Base-by-base conservation (phyloP, 73 alveolate species). In the Symbiodinium natans region DNA sequence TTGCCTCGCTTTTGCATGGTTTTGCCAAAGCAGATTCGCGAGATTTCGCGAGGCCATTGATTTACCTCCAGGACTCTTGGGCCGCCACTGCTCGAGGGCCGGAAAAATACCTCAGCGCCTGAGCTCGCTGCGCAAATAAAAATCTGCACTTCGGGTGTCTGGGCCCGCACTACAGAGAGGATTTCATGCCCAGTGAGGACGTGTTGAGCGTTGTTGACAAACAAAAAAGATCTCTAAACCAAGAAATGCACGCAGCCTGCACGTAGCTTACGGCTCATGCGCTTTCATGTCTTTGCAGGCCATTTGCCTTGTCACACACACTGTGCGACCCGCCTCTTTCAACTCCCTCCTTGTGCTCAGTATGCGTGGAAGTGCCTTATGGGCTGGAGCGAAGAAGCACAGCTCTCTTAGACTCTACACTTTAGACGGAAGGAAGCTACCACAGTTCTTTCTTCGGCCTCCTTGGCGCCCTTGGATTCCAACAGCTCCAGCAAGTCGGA, bases 21-120 rank as follows among this genome's bases (percentile, higher is more conserved):
- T n/a, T n/a, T n/a, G n/a, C n/a, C n/a, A n/a, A n/a, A n/a, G n/a
- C n/a, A n/a, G n/a, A n/a, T n/a, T n/a, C n/a, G n/a, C n/a, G n/a
- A n/a, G n/a, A n/a, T n/a, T n/a, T n/a, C n/a, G n/a, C n/a, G n/a
- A n/a, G n/a, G n/a, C n/a, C n/a, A n/a, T n/a, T n/a, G n/a, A n/a
- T n/a, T n/a, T n/a, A n/a, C n/a, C n/a, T n/a, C n/a, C n/a, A n/a
- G n/a, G n/a, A n/a, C n/a, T n/a, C n/a, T n/a, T n/a, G n/a, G n/a
- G n/a, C n/a, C n/a, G 83, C 94, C 68, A 38, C 94, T 34, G 7
- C 95, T 1, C 95, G 95, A 38, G 95, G 95, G 42, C 95, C 95
- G 7, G 95, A 56, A 71, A 88, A 88, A 42, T 88, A 88, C 86
- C 71, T 54, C 86, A 88, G 38, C 23, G 95, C 92, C 92, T 83